phyloP scores from a whole-genome alignment of 2,329 filamentous ascomycete genomes.

The Taxawa tesnikishii region DNA sequence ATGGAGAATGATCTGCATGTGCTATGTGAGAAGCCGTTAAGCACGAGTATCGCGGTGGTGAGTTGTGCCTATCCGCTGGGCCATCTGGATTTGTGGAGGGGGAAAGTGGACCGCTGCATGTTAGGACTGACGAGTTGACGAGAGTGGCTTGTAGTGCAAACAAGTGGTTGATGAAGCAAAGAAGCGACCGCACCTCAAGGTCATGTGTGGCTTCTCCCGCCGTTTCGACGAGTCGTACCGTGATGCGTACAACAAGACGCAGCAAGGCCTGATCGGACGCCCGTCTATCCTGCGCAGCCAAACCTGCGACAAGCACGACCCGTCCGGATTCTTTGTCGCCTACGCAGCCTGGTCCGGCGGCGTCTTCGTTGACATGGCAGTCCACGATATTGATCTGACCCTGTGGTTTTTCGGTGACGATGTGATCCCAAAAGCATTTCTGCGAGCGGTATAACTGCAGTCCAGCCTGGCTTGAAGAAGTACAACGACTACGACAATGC shows the following conservation, averaged over 20 bases:
- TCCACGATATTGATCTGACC: slow-evolving; percentile 34
- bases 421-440: slow-evolving; percentile 21
- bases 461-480: slow-evolving; percentile 25
- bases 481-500: slow-evolving; percentile 31
- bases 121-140: no score
- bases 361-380: slow-evolving; percentile 31
- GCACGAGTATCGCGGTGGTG: slow-evolving; percentile 12
- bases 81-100: no score
- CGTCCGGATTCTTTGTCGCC: slow-evolving; percentile 28
- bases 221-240: slow-evolving; percentile 33
- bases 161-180: slow-evolving; percentile 22
- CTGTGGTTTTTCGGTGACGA: slow-evolving; percentile 28
- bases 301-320: slow-evolving; percentile 27
- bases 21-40: slow-evolving; percentile 27
- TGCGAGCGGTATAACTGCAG: slow-evolving; percentile 14
- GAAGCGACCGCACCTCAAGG: slow-evolving; percentile 24
- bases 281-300: slow-evolving; percentile 30
- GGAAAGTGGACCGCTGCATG: no score
- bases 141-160: slow-evolving; percentile 4
- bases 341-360: slow-evolving; percentile 29
- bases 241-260: slow-evolving; percentile 22
- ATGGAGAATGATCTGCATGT: slow-evolving; percentile 24
- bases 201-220: slow-evolving; percentile 33
- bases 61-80: no score
- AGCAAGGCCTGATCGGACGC: slow-evolving; percentile 23